Base-by-base conservation (phyloP, 1,139 yeast species). In the Scheffersomyces segobiensis region DNA sequence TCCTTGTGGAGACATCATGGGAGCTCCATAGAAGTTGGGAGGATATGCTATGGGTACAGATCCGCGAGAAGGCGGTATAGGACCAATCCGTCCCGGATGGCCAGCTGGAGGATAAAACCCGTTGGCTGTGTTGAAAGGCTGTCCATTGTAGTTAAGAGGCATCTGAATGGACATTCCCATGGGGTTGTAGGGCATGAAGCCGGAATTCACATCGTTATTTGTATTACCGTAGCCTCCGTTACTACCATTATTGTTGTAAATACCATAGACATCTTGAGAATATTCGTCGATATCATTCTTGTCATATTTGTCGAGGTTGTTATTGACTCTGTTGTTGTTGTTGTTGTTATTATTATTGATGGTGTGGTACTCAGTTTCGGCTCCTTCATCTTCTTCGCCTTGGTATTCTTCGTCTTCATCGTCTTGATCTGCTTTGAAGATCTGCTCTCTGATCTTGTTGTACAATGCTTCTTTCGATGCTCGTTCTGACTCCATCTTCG, bases 361-460 rank as follows among this genome's bases (percentile, higher is more conserved):
- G 10, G 51, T 3, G 10, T 57, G 61, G 3, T 58, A 62, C 19
- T 61, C 64, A 4, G 42, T 32, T 32, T 63, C 61, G 24, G 17
- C 1, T 67, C 71, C 5, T 63, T 72, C 3, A 66, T 71, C 3
- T 69, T 66, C 71, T 5, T 63, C 72, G 67, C 71, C 6, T 68
- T 76, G 0, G n/a, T n/a, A n/a, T n/a, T 66, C 70, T 3, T 63
- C 71, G 24, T 74, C 74, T 5, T 68, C 72, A n/a, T 67, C 70
- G 18, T 66, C 70, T 19, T 65, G 62, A 8, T 56, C 59, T 22
- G 64, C 64, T 24, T 69, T 68, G 65, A 82, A 82, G 12, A 82
- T 82, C 56, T 81, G 71, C 42, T 81, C 83, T 53, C 86, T 69
- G 12, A 81, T 77, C 62, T 74, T 75, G 64, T 74, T 75, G 63